Base-by-base conservation (phyloP, 192 early-diverging fungal genomes). In the Diversispora epigaea region DNA sequence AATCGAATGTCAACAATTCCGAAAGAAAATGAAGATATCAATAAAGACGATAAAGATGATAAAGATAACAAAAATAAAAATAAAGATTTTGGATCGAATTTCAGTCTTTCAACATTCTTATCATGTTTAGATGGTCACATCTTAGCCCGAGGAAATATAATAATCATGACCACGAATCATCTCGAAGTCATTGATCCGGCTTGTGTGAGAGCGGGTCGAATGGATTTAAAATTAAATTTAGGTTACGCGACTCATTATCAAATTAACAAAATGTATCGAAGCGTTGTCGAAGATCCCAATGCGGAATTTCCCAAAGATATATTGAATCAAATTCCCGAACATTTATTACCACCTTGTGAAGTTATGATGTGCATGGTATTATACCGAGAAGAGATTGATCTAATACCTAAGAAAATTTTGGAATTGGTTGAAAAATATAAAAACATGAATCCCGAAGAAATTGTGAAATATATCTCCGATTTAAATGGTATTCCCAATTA, bases 111-210 rank as follows among this genome's bases (percentile, higher is more conserved):
- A 7, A 82, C 82, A 17, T 81, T 89, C 39, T 71, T 89, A 25
- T 83, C 83, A 71, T 83, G 84, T 70, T 77, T 90, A 14, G 89
- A 90, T 79, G 89, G 89, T 17, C 83, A 90, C 76, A 88, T 84
- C 50, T 55, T 89, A 14, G 71, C 76, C 25, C 81, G 86, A 60
- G 79, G 87, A 21, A 84, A 84, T 25, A 79, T 89, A n/a, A 81
- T 90, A 58, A 86, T 90, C 69, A 89, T 90, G 87, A 90, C 89
- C 4, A 82, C 88, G 3, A 90, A 90, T 77, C 88, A 90, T 68
- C 76, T 85, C 14, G 88, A 89, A 63, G 58, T 81, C 22, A 71
- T 90, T 25, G 89, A 90, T 76, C 86, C 89, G n/a, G 89, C 89
- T 10, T 77, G 89, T 8, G 12, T 67, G 17, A 79, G 89, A 21